These are phyloP conservation scores for Clonostachys rosea DNA, from an alignment of 2,329 filamentous ascomycete genomes.

Conservation along the genomic window DNA sequence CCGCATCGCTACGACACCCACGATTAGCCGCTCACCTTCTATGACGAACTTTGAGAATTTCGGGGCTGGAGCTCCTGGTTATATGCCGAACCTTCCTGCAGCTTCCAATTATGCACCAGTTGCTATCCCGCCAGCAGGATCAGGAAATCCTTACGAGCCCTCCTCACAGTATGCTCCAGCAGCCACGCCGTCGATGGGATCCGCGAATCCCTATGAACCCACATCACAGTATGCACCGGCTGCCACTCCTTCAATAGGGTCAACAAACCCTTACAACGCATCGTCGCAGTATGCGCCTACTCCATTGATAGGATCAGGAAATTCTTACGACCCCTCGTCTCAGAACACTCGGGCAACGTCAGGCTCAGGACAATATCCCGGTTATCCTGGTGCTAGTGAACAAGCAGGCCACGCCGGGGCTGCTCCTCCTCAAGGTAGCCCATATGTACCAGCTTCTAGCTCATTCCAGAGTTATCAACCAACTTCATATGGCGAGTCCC, in stretches of 20 bases:
- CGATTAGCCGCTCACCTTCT: constrained; percentile 70
- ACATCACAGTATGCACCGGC: constrained; percentile 2
- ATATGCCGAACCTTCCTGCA: constrained; percentile 2
- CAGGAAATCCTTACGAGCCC: constrained; percentile 22
- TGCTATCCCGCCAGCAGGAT: constrained; percentile 11
- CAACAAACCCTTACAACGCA: constrained; percentile 22
- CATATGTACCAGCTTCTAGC: constrained; percentile 9
- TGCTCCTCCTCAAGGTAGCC: constrained; percentile 5
- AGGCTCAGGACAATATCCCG: constrained; percentile 14
- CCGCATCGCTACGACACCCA: constrained; percentile 70
- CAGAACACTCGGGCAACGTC: constrained; percentile 38
- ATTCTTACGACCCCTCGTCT: constrained; percentile 31
- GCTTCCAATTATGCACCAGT: constrained; percentile 2
- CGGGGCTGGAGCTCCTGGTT: constrained; percentile 30
- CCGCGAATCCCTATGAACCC: constrained; percentile 21
- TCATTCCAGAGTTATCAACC: neutral
- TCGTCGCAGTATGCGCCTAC: constrained; percentile 31
- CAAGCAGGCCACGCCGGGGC: constrained; percentile 18
- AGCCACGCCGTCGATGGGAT: constrained; percentile 6
- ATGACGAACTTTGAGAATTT: constrained; percentile 70
- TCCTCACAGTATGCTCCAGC: constrained; percentile 32
- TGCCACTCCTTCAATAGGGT: constrained; percentile 10
- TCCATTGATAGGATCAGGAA: constrained; percentile 9
- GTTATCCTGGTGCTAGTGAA: constrained; percentile 22
- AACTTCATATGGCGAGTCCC: neutral